A percentile compares a stretch with the other conserved stretches of the same genome.
Conservation (phyloP, 352 stramenopile species). For the Pythium chondricola region DNA sequence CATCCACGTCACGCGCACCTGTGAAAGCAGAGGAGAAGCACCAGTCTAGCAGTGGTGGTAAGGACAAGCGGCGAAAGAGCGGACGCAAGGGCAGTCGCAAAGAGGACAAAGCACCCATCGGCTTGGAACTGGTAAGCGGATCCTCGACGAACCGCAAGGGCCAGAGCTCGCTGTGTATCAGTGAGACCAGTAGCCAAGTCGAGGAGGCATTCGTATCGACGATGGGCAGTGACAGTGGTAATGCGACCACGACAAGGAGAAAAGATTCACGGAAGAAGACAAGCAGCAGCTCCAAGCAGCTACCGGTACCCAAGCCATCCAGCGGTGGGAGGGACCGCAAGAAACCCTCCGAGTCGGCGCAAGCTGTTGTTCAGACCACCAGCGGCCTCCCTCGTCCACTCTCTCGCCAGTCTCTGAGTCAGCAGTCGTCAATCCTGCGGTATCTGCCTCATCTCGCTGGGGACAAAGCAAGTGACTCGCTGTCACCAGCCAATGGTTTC, state of each 20-base stretch:
- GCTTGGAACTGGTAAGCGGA: neutral
- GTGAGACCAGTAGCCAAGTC: conserved; percentile 1
- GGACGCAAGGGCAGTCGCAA: conserved; percentile 12
- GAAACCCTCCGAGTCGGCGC: conserved; percentile 7
- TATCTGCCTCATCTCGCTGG: conserved; percentile 18
- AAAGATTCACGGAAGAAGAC: too few species aligned
- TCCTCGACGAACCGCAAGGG: conserved; percentile 9
- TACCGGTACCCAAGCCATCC: too few species aligned
- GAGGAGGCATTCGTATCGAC: too few species aligned
- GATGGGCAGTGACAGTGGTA: too few species aligned
- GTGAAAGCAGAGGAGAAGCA: conserved; percentile 17
- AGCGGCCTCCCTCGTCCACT: too few species aligned
- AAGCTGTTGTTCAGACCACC: neutral
- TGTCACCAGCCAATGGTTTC: neutral
- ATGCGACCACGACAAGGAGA: too few species aligned
- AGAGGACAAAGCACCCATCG: conserved; percentile 9
- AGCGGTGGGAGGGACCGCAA: neutral
- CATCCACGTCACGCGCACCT: neutral
- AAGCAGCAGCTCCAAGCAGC: too few species aligned
- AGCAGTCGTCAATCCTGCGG: conserved; percentile 11
- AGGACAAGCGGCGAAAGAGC: conserved; percentile 19
- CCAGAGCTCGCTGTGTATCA: conserved; percentile 7
- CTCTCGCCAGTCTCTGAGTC: conserved; percentile 16
- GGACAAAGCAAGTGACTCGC: neutral
- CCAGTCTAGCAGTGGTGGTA: neutral